Percentiles rank a stretch among this genome's conserved stretches.
Evolutionary conservation across 305 asterid genomes (phyloP).

Genomic region (Fraxinus greggii): DNA sequence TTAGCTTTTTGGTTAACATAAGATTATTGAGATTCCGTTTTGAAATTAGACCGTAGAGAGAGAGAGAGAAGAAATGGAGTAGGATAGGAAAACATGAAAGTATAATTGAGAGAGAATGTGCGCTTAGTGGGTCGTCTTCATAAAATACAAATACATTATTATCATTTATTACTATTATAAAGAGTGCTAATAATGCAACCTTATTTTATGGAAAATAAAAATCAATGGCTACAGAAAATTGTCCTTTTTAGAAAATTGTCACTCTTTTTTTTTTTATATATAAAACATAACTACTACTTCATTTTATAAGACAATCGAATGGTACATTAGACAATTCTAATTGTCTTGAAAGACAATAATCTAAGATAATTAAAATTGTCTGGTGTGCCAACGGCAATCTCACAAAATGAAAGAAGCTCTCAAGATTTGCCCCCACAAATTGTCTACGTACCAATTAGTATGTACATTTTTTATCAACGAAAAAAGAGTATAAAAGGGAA

Average conservation of each 20-base stretch:
- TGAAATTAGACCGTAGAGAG: background rate
- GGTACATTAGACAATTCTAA: background rate
- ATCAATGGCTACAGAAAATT: background rate
- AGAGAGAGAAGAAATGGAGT: background rate
- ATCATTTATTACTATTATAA: background rate
- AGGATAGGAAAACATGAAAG: background rate
- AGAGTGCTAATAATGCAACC: background rate
- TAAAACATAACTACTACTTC: background rate
- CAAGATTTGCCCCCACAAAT: background rate
- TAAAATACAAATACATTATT: constrained; percentile 3
- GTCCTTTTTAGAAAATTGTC: too few relatives aligned
- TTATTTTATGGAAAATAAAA: background rate
- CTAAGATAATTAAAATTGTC: too few relatives aligned
- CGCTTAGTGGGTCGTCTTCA: constrained; percentile 32
- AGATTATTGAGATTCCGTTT: constrained; percentile 35
- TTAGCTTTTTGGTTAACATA: constrained; percentile 19
- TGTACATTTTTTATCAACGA: too few relatives aligned
- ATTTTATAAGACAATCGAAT: background rate
- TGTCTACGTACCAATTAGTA: background rate
- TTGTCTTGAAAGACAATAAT: background rate
- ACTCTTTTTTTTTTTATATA: too few relatives aligned
- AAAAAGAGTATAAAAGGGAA: too few relatives aligned
- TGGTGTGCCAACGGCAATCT: too few relatives aligned
- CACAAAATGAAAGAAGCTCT: background rate
- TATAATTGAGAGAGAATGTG: constrained; percentile 23